Base-by-base conservation (phyloP, 768 basidiomycete genomes). In the Tylopilus vinaceipallidus region DNA sequence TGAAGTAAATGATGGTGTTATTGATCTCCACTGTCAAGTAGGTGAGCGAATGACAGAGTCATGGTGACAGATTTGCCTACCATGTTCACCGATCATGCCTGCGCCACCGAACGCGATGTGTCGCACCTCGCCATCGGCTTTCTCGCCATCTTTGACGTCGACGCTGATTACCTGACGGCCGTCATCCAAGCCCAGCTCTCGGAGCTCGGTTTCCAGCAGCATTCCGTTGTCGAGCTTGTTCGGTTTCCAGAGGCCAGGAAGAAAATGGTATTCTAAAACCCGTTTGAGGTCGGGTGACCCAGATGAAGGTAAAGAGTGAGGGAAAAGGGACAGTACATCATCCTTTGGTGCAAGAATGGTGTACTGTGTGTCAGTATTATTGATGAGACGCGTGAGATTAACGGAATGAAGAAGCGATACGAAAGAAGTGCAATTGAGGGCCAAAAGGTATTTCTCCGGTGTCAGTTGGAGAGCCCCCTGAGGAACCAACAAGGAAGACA, bases 331-430 rank as follows among this genome's bases (percentile, higher is more conserved):
- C 32, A 98, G 66, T 6, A 95, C 87, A 47, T 95, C 91, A 66
- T 99, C 94, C 40, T 78, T 76, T 0, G 92, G 93, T 0, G 95
- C 97, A 39, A 98, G 84, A 50, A 99, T 93, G 1, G 97, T 98
- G 70, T 86, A 88, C 34, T 82, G 71, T 12, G 78, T 59, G 39
- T 82, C 74, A 10, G 83, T 83, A 62, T 83, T 78, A 54, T 90
- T 89, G 69, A 91, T 78, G 54, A 90, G 75, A 38, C 73, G 67
- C 0, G 73, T 77, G 52, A 99, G 80, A 53, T 88, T 75, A 26
- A 89, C 90, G 3, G 90, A 88, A 56, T 90, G 92, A 23, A 99
- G 73, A 20, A 98, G 75, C 6, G 87, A 85, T 45, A 98, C 89
- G 65, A 98, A 98, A 26, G 79, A 78, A 2, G 90, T 88, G 71